These are phyloP conservation scores for Berberis vulgaris DNA, from an alignment of 164 flowering plant species.

Conservation along the genomic window DNA sequence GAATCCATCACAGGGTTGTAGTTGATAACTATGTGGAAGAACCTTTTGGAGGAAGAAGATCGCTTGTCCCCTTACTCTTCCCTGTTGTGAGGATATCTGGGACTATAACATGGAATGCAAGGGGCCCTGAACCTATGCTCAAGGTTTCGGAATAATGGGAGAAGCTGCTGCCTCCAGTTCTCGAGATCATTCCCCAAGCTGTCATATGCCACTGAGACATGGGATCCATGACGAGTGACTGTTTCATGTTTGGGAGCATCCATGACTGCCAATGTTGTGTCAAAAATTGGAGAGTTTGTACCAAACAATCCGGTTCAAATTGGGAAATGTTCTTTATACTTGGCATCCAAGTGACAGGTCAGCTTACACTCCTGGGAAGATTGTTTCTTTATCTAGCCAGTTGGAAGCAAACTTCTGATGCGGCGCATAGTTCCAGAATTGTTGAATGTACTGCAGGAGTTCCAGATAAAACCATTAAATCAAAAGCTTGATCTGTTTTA, in stretches of 20 bases:
- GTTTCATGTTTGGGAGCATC: conserved; percentile 91
- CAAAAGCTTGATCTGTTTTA: conserved; percentile 71
- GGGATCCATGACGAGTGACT: conserved; percentile 88
- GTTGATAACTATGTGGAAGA: conserved; percentile 54
- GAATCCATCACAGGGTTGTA: conserved; percentile 61
- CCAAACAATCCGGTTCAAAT: conserved; percentile 53
- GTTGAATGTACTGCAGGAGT: conserved; percentile 53
- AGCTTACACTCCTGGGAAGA: conserved; percentile 83
- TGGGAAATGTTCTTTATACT: conserved; percentile 73
- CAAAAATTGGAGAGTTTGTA: conserved; percentile 63
- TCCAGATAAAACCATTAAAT: conserved; percentile 67
- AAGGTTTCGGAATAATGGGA: conserved; percentile 77
- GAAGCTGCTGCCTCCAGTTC: conserved; percentile 55
- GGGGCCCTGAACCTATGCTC: conserved; percentile 89
- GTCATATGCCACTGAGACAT: conserved; percentile 61
- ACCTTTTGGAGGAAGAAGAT: conserved; percentile 54
- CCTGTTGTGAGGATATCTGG: conserved; percentile 87
- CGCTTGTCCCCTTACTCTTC: conserved; percentile 56
- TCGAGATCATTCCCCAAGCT: conserved; percentile 67
- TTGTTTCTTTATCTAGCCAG: conserved; percentile 75
- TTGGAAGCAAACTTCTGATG: conserved; percentile 76
- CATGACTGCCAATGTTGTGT: conserved; percentile 78
- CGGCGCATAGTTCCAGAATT: conserved; percentile 70
- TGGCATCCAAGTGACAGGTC: conserved; percentile 92
- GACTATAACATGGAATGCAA: conserved; percentile 73